Base-by-base conservation (phyloP, 345 rosid species). In the Odontarrhena argentea region DNA sequence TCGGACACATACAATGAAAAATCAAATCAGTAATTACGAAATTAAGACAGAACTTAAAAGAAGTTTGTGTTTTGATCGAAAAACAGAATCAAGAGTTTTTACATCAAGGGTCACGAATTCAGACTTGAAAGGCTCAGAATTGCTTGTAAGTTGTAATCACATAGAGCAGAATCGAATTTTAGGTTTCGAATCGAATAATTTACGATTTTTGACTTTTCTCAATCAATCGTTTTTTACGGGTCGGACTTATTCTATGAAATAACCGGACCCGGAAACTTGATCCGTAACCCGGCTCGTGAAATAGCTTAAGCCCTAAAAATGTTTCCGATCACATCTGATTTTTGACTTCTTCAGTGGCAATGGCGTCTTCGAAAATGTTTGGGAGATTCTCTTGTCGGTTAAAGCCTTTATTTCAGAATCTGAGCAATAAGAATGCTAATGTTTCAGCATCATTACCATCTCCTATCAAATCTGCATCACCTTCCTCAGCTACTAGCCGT, bases 321-420 rank as follows among this genome's bases (percentile, higher is more conserved):
- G 36, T 5, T 12, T 50, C 51, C 35, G 24, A 26, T 52, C 63
- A n/a, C 36, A 62, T 60, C 52, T 41, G 60, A 60, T 11, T 12
- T 30, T 24, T 6, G 15, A 26, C 26, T 30, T 46, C 65, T 1
- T 22, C 42, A 32, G 6, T 12, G 40, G 55, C 47, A 71, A 76
- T 83, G 93, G 86, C 89, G 25, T 76, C 82, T 54, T 68, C 72
- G 34, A 82, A 58, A 50, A 43, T 73, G 5, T 61, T 81, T 7
- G 74, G 84, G 8, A 77, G 84, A 71, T 42, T 84, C 57, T 77
- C 86, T 1, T 63, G 83, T 60, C 82, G 89, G 50, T 50, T 83
- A 55, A 76, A 73, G 71, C 67, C 78, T 47, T 32, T 78, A 3
- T 48, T 74, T 11, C 61, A 70, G 55, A 79, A 77, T 43, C 66